Evolutionary conservation across 2,329 filamentous ascomycete species (phyloP).

Genomic region (Colletotrichum paranaense): DNA sequence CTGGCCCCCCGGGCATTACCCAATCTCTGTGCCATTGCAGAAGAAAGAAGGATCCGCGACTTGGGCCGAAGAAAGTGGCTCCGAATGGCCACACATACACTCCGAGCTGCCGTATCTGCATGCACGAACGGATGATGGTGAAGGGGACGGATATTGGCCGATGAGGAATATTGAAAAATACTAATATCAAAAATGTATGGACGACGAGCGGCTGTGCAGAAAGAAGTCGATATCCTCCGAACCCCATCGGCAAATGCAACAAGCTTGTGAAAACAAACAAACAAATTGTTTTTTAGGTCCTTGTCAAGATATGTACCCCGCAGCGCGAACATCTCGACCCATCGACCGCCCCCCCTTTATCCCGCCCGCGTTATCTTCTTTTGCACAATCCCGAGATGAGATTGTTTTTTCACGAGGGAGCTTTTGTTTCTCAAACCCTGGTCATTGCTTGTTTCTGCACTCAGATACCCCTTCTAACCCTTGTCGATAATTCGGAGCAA

Average conservation of each 20-base stretch:
- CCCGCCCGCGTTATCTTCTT: conserved; percentile 19
- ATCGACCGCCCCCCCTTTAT: neutral
- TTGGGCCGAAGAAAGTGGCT: conserved; percentile 5
- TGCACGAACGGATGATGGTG: neutral
- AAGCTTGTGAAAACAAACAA: conserved; percentile 2
- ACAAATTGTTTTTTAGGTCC: conserved; percentile 9
- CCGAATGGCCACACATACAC: neutral
- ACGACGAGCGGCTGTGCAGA: neutral
- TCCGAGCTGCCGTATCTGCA: neutral
- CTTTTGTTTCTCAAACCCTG: conserved; percentile 13
- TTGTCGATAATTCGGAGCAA: conserved; percentile 15
- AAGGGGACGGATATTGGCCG: conserved; percentile 27
- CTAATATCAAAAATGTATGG: neutral
- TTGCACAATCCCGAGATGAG: conserved; percentile 24
- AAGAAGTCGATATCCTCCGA: neutral
- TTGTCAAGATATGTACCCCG: conserved; percentile 24
- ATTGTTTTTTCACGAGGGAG: conserved; percentile 2
- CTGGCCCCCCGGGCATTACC: neutral
- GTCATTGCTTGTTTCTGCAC: conserved; percentile 20
- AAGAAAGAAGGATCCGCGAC: conserved; percentile 7
- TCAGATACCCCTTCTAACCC: neutral
- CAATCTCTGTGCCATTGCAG: conserved; percentile 23
- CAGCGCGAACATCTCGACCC: conserved; percentile 20
- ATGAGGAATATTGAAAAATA: conserved; percentile 4
- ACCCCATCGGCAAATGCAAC: neutral